Base-by-base conservation (phyloP, 257 asterid genomes). In the Nicotiana undulata region DNA sequence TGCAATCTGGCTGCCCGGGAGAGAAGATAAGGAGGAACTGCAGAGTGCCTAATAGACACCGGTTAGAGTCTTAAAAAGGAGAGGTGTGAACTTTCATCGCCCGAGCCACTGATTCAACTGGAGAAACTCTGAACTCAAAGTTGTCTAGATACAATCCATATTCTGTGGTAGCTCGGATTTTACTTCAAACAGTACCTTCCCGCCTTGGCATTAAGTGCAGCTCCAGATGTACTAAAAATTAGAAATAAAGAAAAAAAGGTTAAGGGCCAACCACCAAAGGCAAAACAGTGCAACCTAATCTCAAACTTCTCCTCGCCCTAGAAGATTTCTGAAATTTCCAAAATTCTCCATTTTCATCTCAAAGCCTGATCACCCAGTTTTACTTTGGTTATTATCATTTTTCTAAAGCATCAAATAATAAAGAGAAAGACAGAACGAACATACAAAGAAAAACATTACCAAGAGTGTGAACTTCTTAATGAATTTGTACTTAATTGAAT, bases 11-110 rank as follows among this genome's bases (percentile, higher is more conserved):
- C 3, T 53, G 80, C 3, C 91, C 86, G 0, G 98, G 98, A 6
- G 95, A 92, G 88, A 63, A 92, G 88, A 63, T 94, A 28, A 80
- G 98, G 81, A 89, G 83, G 82, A 83, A 88, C 52, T 94, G 98
- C 68, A 86, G 96, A 81, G 85, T 86, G 60, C 94, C 65, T 61
- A 92, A 94, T 49, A 49, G 76, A 63, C 34, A 17, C 9, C 20
- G 66, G 60, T 46, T 46, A 24, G 77, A 70, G 9, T 44, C 37
- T 13, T 12, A 20, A 72, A 3, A 72, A 51, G 56, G 2, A 51
- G 26, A 77, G 1, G 79, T 75, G 53, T 20, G 64, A 51, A 51
- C 18, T 51, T 51, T 13, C 56, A 51, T 51, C 6, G 16, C 56
- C 17, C 56, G 56, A 51, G 56, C 56, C 56, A 51, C 56, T 15